Evolutionary conservation across 2,329 filamentous ascomycete genomes (phyloP).

Genomic region (Claviceps pusilla): DNA sequence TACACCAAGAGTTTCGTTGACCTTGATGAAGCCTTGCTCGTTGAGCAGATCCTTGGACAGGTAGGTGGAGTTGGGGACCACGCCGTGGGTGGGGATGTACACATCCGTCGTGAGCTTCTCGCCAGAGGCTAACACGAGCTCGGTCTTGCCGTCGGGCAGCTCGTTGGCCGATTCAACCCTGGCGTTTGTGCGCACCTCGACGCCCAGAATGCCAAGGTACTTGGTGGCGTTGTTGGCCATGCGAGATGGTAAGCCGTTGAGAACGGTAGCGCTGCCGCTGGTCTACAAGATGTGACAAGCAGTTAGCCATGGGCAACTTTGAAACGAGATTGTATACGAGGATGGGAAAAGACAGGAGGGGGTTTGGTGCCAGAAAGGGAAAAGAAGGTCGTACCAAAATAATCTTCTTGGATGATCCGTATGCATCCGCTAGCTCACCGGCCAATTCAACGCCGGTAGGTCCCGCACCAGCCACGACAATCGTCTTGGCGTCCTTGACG

Average conservation of each 20-base stretch:
- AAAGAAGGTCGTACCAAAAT: not conserved
- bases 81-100: not conserved
- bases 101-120: not conserved
- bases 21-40: not conserved
- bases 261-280: not conserved
- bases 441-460: conserved; percentile 24
- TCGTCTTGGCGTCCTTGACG: conserved; percentile 14
- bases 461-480: conserved; percentile 24
- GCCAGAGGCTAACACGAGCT: not conserved
- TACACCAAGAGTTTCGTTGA: not conserved
- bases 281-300: not conserved
- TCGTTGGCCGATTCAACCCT: not conserved
- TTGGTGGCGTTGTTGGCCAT: not conserved
- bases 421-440: conserved; percentile 19
- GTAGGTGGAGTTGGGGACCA: not conserved
- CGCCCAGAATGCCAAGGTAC: not conserved
- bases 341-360: not conserved
- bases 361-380: not conserved
- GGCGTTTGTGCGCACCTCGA: not conserved
- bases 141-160: not conserved
- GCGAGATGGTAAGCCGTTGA: not conserved
- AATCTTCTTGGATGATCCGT: conserved; percentile 9
- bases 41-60: not conserved
- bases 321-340: too few relatives aligned
- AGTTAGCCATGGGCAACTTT: not conserved